Conservation (phyloP, 768 basidiomycete genomes). For the Rhodosporidiobolus odoratus region DNA sequence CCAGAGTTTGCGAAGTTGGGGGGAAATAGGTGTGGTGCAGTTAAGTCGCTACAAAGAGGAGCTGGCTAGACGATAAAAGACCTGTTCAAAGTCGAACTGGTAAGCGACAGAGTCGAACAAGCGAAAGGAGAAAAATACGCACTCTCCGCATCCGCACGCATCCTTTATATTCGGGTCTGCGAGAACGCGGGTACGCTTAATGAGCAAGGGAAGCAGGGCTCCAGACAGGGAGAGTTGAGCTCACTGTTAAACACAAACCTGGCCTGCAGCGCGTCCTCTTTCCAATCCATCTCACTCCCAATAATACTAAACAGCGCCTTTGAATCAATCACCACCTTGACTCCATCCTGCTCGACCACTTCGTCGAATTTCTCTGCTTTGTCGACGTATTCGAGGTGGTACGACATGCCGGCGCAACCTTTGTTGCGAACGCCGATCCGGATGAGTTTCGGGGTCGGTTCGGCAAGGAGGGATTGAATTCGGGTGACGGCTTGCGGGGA, state of each 20-base stretch:
- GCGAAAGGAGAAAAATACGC: conserved; percentile 1
- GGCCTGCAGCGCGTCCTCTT: conserved; percentile 77
- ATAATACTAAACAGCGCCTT: conserved; percentile 97
- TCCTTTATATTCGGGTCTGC: conserved; percentile 92
- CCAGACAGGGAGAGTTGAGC: conserved; percentile 6
- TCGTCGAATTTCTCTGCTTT: conserved; percentile 87
- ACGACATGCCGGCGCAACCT: conserved; percentile 85
- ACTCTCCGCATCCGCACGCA: conserved; percentile 91
- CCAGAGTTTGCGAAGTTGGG: no score
- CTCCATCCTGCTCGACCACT: conserved; percentile 90
- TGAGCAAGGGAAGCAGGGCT: background rate
- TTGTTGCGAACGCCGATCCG: conserved; percentile 95
- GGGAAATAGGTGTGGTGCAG: no score
- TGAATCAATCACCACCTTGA: conserved; percentile 86
- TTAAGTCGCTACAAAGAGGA: no score
- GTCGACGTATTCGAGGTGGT: conserved; percentile 93
- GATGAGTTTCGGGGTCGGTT: conserved; percentile 80
- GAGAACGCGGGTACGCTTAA: conserved; percentile 62
- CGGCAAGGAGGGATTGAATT: conserved; percentile 60
- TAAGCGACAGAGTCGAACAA: background rate
- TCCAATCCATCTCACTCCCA: conserved; percentile 99
- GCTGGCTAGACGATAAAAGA: conserved; percentile 16
- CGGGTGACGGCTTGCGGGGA: conserved; percentile 71
- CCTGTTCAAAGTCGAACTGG: background rate
- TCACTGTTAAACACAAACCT: conserved; percentile 48